phyloP scores from a whole-genome alignment of 495 filamentous ascomycete genomes.

The Lasiosphaeria ovina region DNA sequence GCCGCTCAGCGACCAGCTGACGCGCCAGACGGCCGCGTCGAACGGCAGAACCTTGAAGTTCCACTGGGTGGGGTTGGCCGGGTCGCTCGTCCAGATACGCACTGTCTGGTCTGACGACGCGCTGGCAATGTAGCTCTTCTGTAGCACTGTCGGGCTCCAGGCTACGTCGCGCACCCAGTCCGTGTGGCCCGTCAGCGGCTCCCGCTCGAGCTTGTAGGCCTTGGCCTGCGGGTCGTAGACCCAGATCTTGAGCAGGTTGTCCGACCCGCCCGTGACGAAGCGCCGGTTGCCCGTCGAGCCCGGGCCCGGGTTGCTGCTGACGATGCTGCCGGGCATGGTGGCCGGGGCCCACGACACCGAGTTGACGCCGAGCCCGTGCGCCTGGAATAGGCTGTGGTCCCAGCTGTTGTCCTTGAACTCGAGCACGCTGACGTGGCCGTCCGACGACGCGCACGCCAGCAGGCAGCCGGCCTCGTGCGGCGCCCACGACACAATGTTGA shows the following conservation, averaged over 20 bases:
- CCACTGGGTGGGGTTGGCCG: constrained; percentile 65
- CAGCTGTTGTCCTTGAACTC: constrained; percentile 95
- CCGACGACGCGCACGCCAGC: constrained; percentile 88
- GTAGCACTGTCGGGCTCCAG: constrained; percentile 90
- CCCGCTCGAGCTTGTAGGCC: constrained; percentile 52
- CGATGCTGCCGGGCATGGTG: constrained; percentile 73
- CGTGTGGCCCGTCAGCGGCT: constrained; percentile 70
- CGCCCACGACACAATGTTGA: constrained; percentile 96
- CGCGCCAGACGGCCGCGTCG: constrained; percentile 87
- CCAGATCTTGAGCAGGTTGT: constrained; percentile 93
- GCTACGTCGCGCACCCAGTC: constrained; percentile 99
- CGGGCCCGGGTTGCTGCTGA: constrained; percentile 62
- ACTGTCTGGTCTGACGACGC: constrained; percentile 97
- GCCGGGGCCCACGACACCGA: constrained; percentile 92
- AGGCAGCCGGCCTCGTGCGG: constrained; percentile 94
- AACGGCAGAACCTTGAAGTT: constrained; percentile 78
- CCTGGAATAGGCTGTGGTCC: constrained; percentile 81
- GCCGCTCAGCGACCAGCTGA: constrained; percentile 96
- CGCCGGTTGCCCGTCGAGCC: constrained; percentile 60
- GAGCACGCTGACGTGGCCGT: constrained; percentile 88
- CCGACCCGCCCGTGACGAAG: constrained; percentile 91
- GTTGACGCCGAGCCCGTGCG: constrained; percentile 91
- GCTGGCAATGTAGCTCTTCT: constrained; percentile 91
- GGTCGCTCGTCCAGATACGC: constrained; percentile 87
- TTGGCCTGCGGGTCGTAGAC: constrained; percentile 48